phyloP scores from a whole-genome alignment of 345 rosid species.

The Corchorus olitorius region DNA sequence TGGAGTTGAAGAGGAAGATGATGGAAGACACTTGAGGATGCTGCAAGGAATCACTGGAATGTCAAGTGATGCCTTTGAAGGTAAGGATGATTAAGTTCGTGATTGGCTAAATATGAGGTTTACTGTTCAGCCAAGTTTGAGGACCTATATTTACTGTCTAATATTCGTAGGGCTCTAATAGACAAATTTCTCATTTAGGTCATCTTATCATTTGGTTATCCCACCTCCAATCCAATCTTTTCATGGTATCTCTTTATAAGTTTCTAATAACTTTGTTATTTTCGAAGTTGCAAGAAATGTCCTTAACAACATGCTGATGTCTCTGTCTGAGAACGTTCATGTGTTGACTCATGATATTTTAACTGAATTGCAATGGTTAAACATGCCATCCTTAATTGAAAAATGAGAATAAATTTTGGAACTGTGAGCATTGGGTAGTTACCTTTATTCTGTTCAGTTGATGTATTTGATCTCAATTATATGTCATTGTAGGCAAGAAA shows the following conservation, averaged over 20 bases:
- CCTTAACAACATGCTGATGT: neutral
- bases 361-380: neutral
- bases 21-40: conserved; percentile 72
- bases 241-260: neutral
- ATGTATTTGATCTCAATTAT: conserved; percentile 12
- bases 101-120: neutral
- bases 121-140: conserved; percentile 11
- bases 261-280: neutral
- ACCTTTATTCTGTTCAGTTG: neutral
- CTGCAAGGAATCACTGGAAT: conserved; percentile 80
- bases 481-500: conserved; percentile 49
- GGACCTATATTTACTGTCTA: neutral
- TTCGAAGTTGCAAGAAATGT: neutral
- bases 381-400: neutral
- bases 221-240: neutral
- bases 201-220: neutral
- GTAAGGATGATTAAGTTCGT: conserved; percentile 34
- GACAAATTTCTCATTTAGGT: neutral
- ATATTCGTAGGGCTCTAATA: neutral
- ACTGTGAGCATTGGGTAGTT: neutral
- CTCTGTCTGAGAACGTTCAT: neutral
- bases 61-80: conserved; percentile 76
- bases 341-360: neutral
- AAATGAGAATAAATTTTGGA: neutral
- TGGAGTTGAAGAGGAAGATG: conserved; percentile 51